Conservation (phyloP, 2,329 filamentous ascomycete genomes). For the Penicillium sp. region DNA sequence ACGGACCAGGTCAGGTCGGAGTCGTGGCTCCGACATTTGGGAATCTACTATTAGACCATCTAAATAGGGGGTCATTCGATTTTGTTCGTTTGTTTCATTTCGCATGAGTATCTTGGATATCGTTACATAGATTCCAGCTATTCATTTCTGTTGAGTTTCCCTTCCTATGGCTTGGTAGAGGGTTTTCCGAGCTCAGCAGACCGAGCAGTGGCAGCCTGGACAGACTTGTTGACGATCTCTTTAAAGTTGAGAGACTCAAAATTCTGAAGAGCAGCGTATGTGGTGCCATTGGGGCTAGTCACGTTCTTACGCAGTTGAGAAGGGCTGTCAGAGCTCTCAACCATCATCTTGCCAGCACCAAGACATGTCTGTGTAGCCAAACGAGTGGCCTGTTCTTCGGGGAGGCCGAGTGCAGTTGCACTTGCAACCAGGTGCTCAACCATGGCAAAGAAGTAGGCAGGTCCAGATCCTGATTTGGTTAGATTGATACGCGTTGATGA, state of each 20-base stretch:
- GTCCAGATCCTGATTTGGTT: constrained; percentile 31
- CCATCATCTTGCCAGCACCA: constrained; percentile 36
- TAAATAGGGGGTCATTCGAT: background rate
- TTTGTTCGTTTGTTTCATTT: background rate
- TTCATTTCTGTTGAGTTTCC: background rate
- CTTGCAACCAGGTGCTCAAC: constrained; percentile 36
- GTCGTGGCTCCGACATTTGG: background rate
- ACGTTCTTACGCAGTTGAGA: constrained; percentile 37
- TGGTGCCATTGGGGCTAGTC: constrained; percentile 38
- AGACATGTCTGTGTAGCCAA: constrained; percentile 36
- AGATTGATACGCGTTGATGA: background rate
- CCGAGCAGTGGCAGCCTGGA: constrained; percentile 31
- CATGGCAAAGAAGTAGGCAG: constrained; percentile 40
- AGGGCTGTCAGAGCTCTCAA: constrained; percentile 31
- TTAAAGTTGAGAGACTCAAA: constrained; percentile 32
- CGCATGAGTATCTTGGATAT: background rate
- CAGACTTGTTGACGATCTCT: constrained; percentile 34
- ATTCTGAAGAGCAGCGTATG: constrained; percentile 32
- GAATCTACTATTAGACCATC: background rate
- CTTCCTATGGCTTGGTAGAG: constrained; percentile 1
- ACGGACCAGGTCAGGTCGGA: constrained; percentile 2
- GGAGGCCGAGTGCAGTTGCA: constrained; percentile 32
- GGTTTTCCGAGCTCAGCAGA: constrained; percentile 32
- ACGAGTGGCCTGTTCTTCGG: constrained; percentile 35
- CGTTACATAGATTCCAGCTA: background rate